Evolutionary conservation across 2,329 filamentous ascomycete species (phyloP).

Genomic region (Grosmannia huntii): DNA sequence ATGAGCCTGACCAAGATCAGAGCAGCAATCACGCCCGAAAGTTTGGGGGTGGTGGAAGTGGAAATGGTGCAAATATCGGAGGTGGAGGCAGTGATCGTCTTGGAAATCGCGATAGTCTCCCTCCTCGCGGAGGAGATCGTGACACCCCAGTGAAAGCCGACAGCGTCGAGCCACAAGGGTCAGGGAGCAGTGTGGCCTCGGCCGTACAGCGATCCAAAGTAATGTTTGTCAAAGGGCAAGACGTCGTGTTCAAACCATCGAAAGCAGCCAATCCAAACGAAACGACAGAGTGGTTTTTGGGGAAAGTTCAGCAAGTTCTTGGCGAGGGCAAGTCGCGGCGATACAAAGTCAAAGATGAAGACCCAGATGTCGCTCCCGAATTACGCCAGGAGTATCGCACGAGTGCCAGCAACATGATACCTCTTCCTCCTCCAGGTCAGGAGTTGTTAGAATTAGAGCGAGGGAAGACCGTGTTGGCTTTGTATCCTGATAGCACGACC

Average conservation of each 20-base stretch:
- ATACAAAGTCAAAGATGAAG: conserved; percentile 70
- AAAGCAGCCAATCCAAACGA: conserved; percentile 34
- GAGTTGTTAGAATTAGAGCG: conserved; percentile 48
- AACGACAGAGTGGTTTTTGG: conserved; percentile 58
- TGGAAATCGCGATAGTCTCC: conserved; percentile 21
- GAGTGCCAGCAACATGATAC: conserved; percentile 62
- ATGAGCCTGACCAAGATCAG: conserved; percentile 29
- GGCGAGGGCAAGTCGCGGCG: conserved; percentile 66
- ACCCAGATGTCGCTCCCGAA: conserved; percentile 53
- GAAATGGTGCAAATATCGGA: background rate
- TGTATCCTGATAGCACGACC: conserved; percentile 74
- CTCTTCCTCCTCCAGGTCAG: conserved; percentile 48
- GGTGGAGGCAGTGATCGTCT: conserved; percentile 17
- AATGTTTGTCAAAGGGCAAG: conserved; percentile 47
- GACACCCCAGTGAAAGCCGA: conserved; percentile 44
- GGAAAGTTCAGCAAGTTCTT: conserved; percentile 61
- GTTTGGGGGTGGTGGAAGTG: conserved; percentile 19
- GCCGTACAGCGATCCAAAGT: conserved; percentile 35
- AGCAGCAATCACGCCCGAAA: conserved; percentile 23
- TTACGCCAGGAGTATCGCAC: conserved; percentile 56
- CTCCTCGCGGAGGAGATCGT: conserved; percentile 26
- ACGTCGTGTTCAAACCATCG: conserved; percentile 50
- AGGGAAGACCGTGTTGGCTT: conserved; percentile 61
- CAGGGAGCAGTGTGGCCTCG: conserved; percentile 19
- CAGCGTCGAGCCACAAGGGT: conserved; percentile 39